A percentile compares a stretch with the other conserved stretches of the same genome.
These are phyloP conservation scores for Calcarisporium arbuscula DNA, from an alignment of 2,329 filamentous ascomycete genomes.

Conservation along the genomic window DNA sequence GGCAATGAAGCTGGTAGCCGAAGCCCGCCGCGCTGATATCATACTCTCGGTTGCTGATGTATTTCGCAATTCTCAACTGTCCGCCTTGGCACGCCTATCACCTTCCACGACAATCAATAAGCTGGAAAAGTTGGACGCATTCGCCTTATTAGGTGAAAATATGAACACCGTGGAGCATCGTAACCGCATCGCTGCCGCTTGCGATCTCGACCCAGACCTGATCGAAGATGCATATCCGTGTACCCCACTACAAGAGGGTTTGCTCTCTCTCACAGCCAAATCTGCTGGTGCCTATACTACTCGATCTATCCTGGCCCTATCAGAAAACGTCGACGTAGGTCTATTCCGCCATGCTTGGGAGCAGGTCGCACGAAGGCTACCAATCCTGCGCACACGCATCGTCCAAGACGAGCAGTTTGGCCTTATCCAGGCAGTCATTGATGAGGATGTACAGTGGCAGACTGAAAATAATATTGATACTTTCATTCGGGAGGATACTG, in stretches of 20 bases:
- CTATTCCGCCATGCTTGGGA: constrained; percentile 11
- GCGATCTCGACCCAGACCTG: too few relatives aligned
- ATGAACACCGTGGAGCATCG: too few relatives aligned
- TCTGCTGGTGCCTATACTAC: constrained; percentile 14
- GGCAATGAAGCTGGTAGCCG: constrained; percentile 37
- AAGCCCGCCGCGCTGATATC: constrained; percentile 3
- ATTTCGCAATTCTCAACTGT: constrained; percentile 1
- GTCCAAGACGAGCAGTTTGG: constrained; percentile 29
- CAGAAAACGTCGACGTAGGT: constrained; percentile 2
- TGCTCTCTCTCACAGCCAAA: constrained; percentile 23
- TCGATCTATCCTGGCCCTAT: constrained; percentile 10
- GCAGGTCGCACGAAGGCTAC: not conserved
- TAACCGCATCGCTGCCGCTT: too few relatives aligned
- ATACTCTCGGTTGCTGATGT: constrained; percentile 5
- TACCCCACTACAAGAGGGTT: constrained; percentile 27
- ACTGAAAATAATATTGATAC: not conserved
- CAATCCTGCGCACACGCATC: constrained; percentile 39
- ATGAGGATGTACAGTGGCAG: not conserved
- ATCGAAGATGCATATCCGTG: constrained; percentile 31
- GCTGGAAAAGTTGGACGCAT: too few relatives aligned
- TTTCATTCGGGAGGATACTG: too few relatives aligned
- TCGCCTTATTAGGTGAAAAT: too few relatives aligned
- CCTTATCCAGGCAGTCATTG: not conserved
- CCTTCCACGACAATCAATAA: too few relatives aligned
- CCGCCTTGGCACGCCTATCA: too few relatives aligned